Conservation (phyloP, 169 alveolate genomes). For the Plasmodium billcollinsi region DNA sequence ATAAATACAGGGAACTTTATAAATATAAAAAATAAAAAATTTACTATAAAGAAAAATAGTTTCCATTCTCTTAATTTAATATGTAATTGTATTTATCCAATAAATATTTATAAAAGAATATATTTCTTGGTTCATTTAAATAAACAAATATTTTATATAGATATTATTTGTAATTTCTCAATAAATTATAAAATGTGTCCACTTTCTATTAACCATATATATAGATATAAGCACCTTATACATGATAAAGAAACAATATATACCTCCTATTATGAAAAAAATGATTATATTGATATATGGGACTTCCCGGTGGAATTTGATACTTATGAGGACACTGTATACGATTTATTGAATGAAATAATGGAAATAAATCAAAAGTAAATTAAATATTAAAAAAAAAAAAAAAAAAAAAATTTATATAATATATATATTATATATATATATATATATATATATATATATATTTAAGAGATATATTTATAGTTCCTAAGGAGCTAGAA, state of each 20-base stretch:
- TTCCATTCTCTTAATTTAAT: conserved; percentile 40
- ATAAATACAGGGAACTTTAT: conserved; percentile 44
- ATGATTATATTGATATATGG: conserved; percentile 69
- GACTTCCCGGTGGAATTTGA: conserved; percentile 70
- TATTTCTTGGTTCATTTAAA: conserved; percentile 73
- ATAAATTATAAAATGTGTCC: conserved; percentile 71
- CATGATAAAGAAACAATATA: conserved; percentile 49
- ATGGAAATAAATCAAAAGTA: conserved; percentile 52
- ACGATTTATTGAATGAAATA: conserved; percentile 44
- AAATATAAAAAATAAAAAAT: conserved; percentile 33
- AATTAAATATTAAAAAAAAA: background rate
- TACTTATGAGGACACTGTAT: conserved; percentile 40
- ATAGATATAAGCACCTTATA: conserved; percentile 55
- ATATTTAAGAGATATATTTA: conserved; percentile 47
- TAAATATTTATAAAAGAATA: conserved; percentile 51
- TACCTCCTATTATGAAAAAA: conserved; percentile 49
- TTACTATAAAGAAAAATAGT: conserved; percentile 61
- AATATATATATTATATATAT: background rate
- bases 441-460: background rate
- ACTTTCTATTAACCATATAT: conserved; percentile 64
- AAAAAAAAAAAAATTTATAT: too few species aligned
- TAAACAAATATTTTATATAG: conserved; percentile 65
- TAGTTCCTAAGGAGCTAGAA: conserved; percentile 61
- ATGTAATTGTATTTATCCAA: conserved; percentile 67
- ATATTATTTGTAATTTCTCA: conserved; percentile 61